A percentile compares a stretch with the other conserved stretches of the same genome.
Conservation (phyloP, 163 green algal genomes). For the Scenedesmus sp. region DNA sequence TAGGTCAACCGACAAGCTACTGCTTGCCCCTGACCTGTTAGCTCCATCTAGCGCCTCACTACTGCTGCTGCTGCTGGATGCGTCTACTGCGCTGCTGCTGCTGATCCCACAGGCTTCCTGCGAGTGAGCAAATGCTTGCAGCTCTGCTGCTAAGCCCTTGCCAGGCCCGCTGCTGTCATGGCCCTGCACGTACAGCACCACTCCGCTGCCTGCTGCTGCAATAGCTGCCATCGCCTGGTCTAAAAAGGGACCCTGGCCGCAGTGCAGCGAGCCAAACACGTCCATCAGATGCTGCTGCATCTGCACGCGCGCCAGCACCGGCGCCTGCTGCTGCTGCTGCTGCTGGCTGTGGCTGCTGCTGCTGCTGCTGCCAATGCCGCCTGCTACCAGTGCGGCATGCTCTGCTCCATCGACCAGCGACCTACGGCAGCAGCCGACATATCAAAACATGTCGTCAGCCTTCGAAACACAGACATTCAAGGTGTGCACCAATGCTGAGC, state of each 20-base stretch:
- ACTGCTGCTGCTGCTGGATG: constrained; percentile 49
- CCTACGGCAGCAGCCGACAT: constrained; percentile 15
- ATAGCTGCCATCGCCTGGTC: constrained; percentile 74
- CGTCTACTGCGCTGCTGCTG: constrained; percentile 17
- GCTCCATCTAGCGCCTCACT: background rate
- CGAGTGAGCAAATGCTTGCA: constrained; percentile 64
- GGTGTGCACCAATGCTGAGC: too few relatives aligned
- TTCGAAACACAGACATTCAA: background rate
- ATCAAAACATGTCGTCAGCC: background rate
- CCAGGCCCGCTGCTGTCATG: constrained; percentile 50
- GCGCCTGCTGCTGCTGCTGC: constrained; percentile 17
- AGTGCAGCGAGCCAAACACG: constrained; percentile 80
- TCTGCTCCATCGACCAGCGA: constrained; percentile 84
- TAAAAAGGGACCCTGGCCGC: constrained; percentile 71
- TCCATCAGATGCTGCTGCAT: constrained; percentile 82
- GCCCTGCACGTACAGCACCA: constrained; percentile 86
- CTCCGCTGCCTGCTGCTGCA: constrained; percentile 68
- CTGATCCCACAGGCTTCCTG: constrained; percentile 28
- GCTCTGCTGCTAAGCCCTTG: constrained; percentile 74
- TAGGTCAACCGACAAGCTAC: constrained; percentile 73
- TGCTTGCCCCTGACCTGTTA: constrained; percentile 39
- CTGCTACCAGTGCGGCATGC: constrained; percentile 87
- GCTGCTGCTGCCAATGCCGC: constrained; percentile 51
- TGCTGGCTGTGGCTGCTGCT: background rate
- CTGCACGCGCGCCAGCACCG: constrained; percentile 81